Evolutionary conservation across 441 rosid genomes (phyloP).

Genomic region (Gossypium schwendimanii): DNA sequence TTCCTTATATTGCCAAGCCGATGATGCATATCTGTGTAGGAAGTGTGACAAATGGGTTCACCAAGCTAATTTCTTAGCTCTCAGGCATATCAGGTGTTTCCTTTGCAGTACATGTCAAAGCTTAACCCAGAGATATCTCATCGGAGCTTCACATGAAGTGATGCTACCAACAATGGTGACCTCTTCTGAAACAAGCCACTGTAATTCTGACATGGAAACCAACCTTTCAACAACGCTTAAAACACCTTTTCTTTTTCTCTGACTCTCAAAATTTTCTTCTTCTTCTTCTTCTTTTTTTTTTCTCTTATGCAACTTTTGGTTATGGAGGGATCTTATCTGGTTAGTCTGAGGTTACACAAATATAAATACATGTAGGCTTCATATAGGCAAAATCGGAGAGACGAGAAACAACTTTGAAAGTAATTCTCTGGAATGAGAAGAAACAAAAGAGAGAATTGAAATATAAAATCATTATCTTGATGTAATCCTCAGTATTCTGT

Average conservation of each 20-base stretch:
- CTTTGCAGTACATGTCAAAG: conserved; percentile 55
- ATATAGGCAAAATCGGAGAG: not conserved
- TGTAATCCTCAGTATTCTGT: not conserved
- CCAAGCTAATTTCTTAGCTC: conserved; percentile 72
- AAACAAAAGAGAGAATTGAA: not conserved
- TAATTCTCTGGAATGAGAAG: not conserved
- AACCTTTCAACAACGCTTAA: conserved; percentile 15
- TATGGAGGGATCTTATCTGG: not conserved
- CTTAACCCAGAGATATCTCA: conserved; percentile 48
- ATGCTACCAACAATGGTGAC: conserved; percentile 17
- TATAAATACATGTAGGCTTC: not conserved
- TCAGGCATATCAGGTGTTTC: conserved; percentile 65
- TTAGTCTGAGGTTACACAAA: not conserved
- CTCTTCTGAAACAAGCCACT: conserved; percentile 10
- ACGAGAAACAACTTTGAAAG: not conserved
- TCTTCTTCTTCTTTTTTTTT: not conserved
- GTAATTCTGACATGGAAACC: conserved; percentile 23
- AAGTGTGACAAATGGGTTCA: conserved; percentile 70
- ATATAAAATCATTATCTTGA: not conserved
- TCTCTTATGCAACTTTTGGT: not conserved
- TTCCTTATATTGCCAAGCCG: conserved; percentile 68
- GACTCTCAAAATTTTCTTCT: conserved; percentile 12
- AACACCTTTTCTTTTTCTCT: conserved; percentile 41
- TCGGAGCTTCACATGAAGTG: conserved; percentile 35
- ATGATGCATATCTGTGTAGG: conserved; percentile 60